Conservation (phyloP, 192 early-diverging fungal genomes). For the Coemansia reversa region DNA sequence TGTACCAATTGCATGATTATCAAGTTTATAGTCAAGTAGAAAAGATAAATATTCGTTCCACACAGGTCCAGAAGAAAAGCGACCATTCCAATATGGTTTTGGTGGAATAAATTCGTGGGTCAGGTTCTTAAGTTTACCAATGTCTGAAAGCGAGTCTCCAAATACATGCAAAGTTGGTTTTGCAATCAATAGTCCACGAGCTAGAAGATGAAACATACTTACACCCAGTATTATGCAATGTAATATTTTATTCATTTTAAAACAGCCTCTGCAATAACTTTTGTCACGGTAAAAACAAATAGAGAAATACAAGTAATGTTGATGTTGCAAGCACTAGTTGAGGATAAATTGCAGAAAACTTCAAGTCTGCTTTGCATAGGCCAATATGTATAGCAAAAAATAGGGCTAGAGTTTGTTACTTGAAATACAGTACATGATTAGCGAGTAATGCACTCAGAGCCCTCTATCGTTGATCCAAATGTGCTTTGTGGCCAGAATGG, state of each 20-base stretch:
- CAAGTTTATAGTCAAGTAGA: constrained; percentile 11
- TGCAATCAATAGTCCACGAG: not conserved
- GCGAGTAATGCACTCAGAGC: too few species aligned
- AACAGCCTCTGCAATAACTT: too few species aligned
- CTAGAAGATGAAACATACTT: not conserved
- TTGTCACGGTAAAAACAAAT: too few species aligned
- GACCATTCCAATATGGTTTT: constrained; percentile 38
- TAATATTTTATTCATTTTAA: not conserved
- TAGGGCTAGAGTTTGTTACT: too few species aligned
- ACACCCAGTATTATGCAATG: not conserved
- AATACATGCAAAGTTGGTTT: constrained; percentile 36
- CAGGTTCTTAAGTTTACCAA: constrained; percentile 24
- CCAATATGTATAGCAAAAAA: too few species aligned
- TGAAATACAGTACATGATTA: too few species aligned
- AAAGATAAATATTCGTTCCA: constrained; percentile 37
- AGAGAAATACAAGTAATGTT: too few species aligned
- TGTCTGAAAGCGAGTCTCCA: constrained; percentile 50
- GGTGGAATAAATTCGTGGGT: constrained; percentile 30
- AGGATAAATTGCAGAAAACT: too few species aligned
- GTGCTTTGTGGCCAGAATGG: too few species aligned
- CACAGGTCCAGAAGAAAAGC: constrained; percentile 43
- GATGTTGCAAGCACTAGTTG: too few species aligned
- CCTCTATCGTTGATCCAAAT: too few species aligned
- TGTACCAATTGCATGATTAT: constrained; percentile 31
- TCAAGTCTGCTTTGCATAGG: too few species aligned